Percentiles rank a stretch among this genome's conserved stretches.
Evolutionary conservation across 108 stramenopile species (phyloP).

Genomic region (Seminavis robusta): DNA sequence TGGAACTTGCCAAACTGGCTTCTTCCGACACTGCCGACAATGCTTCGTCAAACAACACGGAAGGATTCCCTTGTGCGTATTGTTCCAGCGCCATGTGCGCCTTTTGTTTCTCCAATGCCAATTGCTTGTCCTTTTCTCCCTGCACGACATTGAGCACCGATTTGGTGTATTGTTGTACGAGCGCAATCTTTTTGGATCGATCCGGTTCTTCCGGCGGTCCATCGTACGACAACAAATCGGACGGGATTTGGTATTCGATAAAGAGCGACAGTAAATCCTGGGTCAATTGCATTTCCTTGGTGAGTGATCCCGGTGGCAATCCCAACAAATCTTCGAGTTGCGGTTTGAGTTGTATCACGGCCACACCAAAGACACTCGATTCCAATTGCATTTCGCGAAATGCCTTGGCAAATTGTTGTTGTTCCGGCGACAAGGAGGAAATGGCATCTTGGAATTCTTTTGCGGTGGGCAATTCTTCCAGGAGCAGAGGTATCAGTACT

Average conservation of each 20-base stretch:
- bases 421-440: conserved; percentile 78
- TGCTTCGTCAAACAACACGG: not conserved
- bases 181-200: conserved; percentile 39
- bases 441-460: conserved; percentile 91
- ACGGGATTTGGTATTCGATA: conserved; percentile 85
- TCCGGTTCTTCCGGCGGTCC: conserved; percentile 18
- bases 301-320: conserved; percentile 60
- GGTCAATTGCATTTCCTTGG: conserved; percentile 85
- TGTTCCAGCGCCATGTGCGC: conserved; percentile 52
- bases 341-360: conserved; percentile 83
- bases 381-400: conserved; percentile 83
- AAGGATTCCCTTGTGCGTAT: not conserved
- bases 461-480: conserved; percentile 82
- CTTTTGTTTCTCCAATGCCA: conserved; percentile 41
- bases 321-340: conserved; percentile 79
- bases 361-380: conserved; percentile 75
- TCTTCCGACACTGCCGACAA: not conserved
- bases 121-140: conserved; percentile 41
- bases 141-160: conserved; percentile 66
- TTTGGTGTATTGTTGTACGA: conserved; percentile 64
- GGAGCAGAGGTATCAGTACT: conserved; percentile 67
- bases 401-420: conserved; percentile 79
- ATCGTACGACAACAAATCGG: conserved; percentile 81
- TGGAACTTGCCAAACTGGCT: not conserved
- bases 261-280: conserved; percentile 82